phyloP scores from a whole-genome alignment of 495 filamentous ascomycete genomes.

The Neurospora sp. region DNA sequence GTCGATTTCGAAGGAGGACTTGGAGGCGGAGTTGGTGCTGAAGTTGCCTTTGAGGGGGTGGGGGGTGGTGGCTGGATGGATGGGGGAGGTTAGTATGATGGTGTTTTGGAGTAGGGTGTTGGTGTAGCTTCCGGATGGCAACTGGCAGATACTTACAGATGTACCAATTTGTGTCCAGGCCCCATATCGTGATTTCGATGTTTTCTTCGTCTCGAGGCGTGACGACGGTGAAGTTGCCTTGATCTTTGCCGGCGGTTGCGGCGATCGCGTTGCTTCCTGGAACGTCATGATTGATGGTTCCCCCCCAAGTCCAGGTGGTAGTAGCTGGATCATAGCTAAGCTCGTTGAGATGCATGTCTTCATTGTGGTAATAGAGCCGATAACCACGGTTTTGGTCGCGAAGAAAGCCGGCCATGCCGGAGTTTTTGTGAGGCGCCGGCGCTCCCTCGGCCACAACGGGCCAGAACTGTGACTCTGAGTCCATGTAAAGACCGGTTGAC shows the following conservation, averaged over 20 bases:
- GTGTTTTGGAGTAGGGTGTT: neutral
- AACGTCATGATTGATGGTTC: slow-evolving; percentile 18
- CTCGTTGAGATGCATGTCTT: slow-evolving; percentile 16
- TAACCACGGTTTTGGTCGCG: slow-evolving; percentile 23
- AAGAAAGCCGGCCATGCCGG: slow-evolving; percentile 19
- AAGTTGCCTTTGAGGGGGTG: slow-evolving; percentile 12
- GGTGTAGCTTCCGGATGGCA: neutral
- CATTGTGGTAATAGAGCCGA: slow-evolving; percentile 27
- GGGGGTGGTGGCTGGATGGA: slow-evolving; percentile 20
- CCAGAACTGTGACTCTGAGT: slow-evolving; percentile 4
- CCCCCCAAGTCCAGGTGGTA: slow-evolving; percentile 12
- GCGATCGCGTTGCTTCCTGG: slow-evolving; percentile 16
- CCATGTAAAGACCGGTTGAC: slow-evolving; percentile 17
- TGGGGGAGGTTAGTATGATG: slow-evolving; percentile 2
- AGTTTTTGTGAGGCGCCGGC: slow-evolving; percentile 14
- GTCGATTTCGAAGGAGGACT: slow-evolving; percentile 15
- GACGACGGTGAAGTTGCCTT: slow-evolving; percentile 23
- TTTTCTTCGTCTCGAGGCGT: slow-evolving; percentile 17
- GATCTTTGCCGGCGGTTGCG: slow-evolving; percentile 11
- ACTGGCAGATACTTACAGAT: slow-evolving; percentile 13
- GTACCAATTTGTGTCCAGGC: slow-evolving; percentile 15
- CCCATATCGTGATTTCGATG: slow-evolving; percentile 17
- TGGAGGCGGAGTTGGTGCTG: slow-evolving; percentile 12
- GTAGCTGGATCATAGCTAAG: slow-evolving; percentile 15
- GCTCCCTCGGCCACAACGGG: slow-evolving; percentile 14